Percentiles rank a stretch among this genome's conserved stretches.
phyloP scores from a whole-genome alignment of 208 protist species.

The Crithidia sp. region DNA sequence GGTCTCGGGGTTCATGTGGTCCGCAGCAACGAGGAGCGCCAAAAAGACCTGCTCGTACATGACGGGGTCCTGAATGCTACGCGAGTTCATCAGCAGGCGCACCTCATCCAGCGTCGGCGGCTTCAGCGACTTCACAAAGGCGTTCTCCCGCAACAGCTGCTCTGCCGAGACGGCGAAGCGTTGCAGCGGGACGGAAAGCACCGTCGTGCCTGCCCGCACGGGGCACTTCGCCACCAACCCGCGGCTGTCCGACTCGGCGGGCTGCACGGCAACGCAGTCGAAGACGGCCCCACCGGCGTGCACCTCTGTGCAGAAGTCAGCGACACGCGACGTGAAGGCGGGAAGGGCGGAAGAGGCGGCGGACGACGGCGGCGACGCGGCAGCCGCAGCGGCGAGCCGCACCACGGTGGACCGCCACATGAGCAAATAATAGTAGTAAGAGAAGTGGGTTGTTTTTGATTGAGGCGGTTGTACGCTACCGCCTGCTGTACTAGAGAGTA shows the following conservation, averaged over 20 bases:
- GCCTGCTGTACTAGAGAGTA: too few species aligned
- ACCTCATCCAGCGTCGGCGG: slow-evolving; percentile 67
- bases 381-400: slow-evolving; percentile 12
- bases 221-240: slow-evolving; percentile 53
- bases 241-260: slow-evolving; percentile 42
- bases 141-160: slow-evolving; percentile 36
- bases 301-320: slow-evolving; percentile 30
- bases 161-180: slow-evolving; percentile 48
- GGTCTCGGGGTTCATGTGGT: slow-evolving; percentile 53
- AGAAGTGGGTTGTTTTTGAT: too few species aligned
- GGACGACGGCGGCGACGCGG: not conserved
- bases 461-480: too few species aligned
- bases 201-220: slow-evolving; percentile 62
- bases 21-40: slow-evolving; percentile 69
- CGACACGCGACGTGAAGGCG: slow-evolving; percentile 28
- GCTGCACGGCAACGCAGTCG: slow-evolving; percentile 52
- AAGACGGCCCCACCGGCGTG: slow-evolving; percentile 35
- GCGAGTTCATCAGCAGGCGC: slow-evolving; percentile 48
- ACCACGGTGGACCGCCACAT: slow-evolving; percentile 22
- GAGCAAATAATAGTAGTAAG: too few species aligned
- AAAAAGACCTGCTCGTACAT: slow-evolving; percentile 79
- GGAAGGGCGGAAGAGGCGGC: not conserved
- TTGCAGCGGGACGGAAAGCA: slow-evolving; percentile 66
- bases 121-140: slow-evolving; percentile 26
- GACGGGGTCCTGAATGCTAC: slow-evolving; percentile 68